These are phyloP conservation scores for Albatrellus ellisii DNA, from an alignment of 768 basidiomycete genomes.

Conservation along the genomic window DNA sequence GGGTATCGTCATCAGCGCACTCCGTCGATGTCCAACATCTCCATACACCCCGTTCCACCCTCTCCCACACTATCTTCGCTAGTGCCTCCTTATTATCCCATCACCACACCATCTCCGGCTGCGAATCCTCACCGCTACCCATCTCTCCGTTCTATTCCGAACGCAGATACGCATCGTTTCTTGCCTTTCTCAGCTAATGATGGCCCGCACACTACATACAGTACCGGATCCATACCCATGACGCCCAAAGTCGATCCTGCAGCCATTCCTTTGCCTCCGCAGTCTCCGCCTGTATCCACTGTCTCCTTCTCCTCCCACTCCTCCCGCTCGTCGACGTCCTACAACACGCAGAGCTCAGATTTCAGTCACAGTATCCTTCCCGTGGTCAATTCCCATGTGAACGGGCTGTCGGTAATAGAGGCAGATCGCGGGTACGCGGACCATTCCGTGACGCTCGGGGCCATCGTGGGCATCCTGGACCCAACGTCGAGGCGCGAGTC, in stretches of 20 bases:
- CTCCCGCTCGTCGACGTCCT: slow-evolving; percentile 38
- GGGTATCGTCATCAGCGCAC: slow-evolving; percentile 15
- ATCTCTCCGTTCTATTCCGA: slow-evolving; percentile 5
- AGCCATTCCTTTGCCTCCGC: slow-evolving; percentile 46
- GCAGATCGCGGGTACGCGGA: background rate
- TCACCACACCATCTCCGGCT: slow-evolving; percentile 39
- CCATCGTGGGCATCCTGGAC: slow-evolving; percentile 2
- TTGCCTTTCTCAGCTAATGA: slow-evolving; percentile 14
- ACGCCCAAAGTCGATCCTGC: slow-evolving; percentile 37
- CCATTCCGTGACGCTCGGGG: background rate
- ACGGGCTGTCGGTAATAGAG: slow-evolving; percentile 9
- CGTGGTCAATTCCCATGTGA: slow-evolving; percentile 31
- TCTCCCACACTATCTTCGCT: slow-evolving; percentile 9
- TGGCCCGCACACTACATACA: slow-evolving; percentile 21
- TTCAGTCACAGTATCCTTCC: slow-evolving; percentile 25
- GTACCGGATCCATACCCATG: slow-evolving; percentile 19
- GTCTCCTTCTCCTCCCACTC: slow-evolving; percentile 73
- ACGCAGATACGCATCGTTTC: slow-evolving; percentile 10
- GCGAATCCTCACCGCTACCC: slow-evolving; percentile 41
- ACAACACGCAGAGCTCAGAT: slow-evolving; percentile 24
- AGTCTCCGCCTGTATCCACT: slow-evolving; percentile 60
- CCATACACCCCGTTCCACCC: slow-evolving; percentile 14
- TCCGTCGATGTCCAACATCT: slow-evolving; percentile 20
- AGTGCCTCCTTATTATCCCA: slow-evolving; percentile 27
- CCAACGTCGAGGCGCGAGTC: slow-evolving; percentile 4